phyloP scores from a whole-genome alignment of 2,329 filamentous ascomycete genomes.

The Macrophomina tecta region DNA sequence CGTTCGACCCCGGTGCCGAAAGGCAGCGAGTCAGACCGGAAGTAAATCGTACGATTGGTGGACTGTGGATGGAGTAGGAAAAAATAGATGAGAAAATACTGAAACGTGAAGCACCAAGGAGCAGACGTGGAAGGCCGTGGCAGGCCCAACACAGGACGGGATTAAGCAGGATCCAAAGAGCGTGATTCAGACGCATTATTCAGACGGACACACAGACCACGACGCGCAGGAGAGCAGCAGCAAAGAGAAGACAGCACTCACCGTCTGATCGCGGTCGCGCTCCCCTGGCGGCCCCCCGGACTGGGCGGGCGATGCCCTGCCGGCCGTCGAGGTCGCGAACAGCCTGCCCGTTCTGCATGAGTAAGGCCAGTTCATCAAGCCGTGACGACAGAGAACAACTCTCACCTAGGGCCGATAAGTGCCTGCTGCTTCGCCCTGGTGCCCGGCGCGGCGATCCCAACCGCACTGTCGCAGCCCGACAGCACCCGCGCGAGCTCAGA shows the following conservation, averaged over 20 bases:
- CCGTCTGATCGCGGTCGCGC: constrained; percentile 7
- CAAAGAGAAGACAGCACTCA: constrained; percentile 9
- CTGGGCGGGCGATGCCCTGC: constrained; percentile 1
- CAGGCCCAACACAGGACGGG: constrained; percentile 10
- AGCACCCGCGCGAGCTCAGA: constrained; percentile 15
- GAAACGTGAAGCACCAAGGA: background rate
- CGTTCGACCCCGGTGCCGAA: constrained; percentile 2
- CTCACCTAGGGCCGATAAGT: constrained; percentile 19
- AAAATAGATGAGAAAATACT: constrained; percentile 17
- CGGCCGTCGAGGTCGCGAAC: background rate
- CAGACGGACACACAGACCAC: constrained; percentile 13
- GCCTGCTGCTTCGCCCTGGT: constrained; percentile 6
- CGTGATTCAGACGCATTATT: constrained; percentile 7
- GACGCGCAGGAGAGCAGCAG: background rate
- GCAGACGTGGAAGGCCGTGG: constrained; percentile 15
- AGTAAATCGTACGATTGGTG: constrained; percentile 11
- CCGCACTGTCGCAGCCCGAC: constrained; percentile 18
- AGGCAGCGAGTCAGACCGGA: constrained; percentile 3
- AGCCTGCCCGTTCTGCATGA: constrained; percentile 14
- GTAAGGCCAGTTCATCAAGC: constrained; percentile 11
- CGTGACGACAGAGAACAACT: constrained; percentile 13
- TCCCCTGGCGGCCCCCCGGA: constrained; percentile 1
- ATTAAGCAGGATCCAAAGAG: constrained; percentile 13
- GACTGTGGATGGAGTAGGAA: background rate
- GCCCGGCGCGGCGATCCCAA: constrained; percentile 4